Evolutionary conservation across 805 yeast genomes (phyloP).

Genomic region (Metahyphopichia silvanorum): DNA sequence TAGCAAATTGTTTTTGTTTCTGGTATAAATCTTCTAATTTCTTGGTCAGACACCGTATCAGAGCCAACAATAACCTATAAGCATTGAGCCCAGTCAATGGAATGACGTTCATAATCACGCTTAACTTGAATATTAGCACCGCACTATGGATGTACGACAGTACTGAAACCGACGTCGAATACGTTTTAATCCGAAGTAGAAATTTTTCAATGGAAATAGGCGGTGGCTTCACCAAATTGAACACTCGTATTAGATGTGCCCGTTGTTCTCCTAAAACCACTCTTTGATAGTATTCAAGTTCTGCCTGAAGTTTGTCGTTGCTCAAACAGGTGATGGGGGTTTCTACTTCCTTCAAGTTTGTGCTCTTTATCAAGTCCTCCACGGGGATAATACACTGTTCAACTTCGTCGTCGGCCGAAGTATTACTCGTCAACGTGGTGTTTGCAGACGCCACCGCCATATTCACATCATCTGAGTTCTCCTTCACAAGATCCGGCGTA

Average conservation of each 20-base stretch:
- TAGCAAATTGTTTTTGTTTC: constrained; percentile 37
- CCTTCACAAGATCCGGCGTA: constrained; percentile 2
- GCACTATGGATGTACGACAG: constrained; percentile 39
- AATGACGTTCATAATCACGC: constrained; percentile 29
- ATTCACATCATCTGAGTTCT: background rate
- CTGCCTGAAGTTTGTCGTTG: constrained; percentile 17
- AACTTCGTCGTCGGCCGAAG: background rate
- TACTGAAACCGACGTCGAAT: constrained; percentile 37
- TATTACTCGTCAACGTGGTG: background rate
- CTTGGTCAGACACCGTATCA: constrained; percentile 41
- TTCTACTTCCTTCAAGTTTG: constrained; percentile 10
- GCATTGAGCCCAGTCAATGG: constrained; percentile 31
- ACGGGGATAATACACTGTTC: constrained; percentile 14
- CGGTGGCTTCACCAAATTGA: constrained; percentile 34
- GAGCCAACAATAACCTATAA: constrained; percentile 37
- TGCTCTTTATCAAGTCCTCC: constrained; percentile 14
- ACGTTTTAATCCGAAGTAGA: constrained; percentile 34
- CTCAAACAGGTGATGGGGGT: constrained; percentile 14
- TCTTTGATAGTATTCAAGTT: constrained; percentile 15
- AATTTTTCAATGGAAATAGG: constrained; percentile 32
- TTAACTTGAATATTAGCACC: constrained; percentile 31
- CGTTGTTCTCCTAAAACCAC: constrained; percentile 16
- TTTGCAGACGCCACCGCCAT: too few relatives aligned
- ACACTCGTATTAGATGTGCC: constrained; percentile 25
- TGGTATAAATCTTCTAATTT: constrained; percentile 40